Evolutionary conservation across 768 basidiomycete species (phyloP).

Genomic region (Suillus alpinus): DNA sequence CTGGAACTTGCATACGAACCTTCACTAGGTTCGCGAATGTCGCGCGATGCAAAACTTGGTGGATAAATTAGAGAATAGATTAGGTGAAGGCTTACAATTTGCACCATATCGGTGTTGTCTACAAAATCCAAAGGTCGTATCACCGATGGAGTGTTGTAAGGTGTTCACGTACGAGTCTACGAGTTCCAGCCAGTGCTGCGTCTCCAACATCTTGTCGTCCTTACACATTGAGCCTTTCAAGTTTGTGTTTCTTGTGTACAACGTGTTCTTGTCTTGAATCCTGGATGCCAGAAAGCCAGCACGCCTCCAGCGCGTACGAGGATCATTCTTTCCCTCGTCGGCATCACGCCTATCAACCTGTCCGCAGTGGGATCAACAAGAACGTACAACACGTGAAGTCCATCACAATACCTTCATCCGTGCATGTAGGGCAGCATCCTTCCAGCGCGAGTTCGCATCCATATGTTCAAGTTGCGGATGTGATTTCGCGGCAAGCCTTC

Average conservation of each 20-base stretch:
- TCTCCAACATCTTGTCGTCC: slow-evolving; percentile 48
- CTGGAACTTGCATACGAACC: slow-evolving; percentile 21
- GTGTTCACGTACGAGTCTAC: slow-evolving; percentile 47
- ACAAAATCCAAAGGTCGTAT: background rate
- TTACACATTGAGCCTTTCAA: background rate
- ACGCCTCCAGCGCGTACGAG: slow-evolving; percentile 46
- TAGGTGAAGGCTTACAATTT: slow-evolving; percentile 38
- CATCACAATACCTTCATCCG: slow-evolving; percentile 32
- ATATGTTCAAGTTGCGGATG: slow-evolving; percentile 3
- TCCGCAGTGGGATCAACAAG: background rate
- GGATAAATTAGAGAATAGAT: background rate
- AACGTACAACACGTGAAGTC: background rate
- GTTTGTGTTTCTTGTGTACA: slow-evolving; percentile 21
- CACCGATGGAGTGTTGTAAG: background rate
- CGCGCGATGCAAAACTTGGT: background rate
- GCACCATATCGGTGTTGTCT: slow-evolving; percentile 65
- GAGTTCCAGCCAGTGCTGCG: slow-evolving; percentile 64
- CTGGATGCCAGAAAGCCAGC: slow-evolving; percentile 39
- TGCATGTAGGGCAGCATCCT: slow-evolving; percentile 36
- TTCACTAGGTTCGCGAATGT: slow-evolving; percentile 36
- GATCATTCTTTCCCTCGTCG: slow-evolving; percentile 42
- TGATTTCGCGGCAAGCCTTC: slow-evolving; percentile 15
- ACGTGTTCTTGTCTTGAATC: slow-evolving; percentile 43
- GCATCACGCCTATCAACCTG: slow-evolving; percentile 44
- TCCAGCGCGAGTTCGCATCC: slow-evolving; percentile 21